phyloP scores from a whole-genome alignment of 805 yeast genomes.

The Ogataea salicorniae region DNA sequence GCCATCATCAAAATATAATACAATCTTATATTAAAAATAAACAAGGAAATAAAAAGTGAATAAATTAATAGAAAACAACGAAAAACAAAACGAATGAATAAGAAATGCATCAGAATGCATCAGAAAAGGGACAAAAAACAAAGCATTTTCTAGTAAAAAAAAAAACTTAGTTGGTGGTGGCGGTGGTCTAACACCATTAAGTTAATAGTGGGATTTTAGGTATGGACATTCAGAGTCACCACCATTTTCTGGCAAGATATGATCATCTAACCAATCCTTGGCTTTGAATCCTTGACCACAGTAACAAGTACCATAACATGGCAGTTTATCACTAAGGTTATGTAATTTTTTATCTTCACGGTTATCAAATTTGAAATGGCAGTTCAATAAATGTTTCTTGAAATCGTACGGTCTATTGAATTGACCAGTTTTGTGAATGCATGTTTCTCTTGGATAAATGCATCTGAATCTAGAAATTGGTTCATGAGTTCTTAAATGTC shows the following conservation, averaged over 20 bases:
- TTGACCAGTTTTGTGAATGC: slow-evolving; percentile 55
- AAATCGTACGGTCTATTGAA: slow-evolving; percentile 66
- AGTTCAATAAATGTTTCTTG: slow-evolving; percentile 58
- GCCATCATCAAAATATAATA: no score
- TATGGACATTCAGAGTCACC: slow-evolving; percentile 12
- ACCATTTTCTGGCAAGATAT: slow-evolving; percentile 36
- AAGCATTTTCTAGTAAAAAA: slow-evolving; percentile 7
- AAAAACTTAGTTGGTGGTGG: slow-evolving; percentile 8
- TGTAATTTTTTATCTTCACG: slow-evolving; percentile 38
- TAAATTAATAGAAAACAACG: no score
- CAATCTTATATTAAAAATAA: no score
- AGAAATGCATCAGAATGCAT: no score
- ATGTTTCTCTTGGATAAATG: slow-evolving; percentile 48
- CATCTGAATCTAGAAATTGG: slow-evolving; percentile 52
- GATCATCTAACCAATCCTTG: slow-evolving; percentile 51
- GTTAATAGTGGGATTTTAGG: slow-evolving; percentile 10
- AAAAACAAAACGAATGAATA: no score
- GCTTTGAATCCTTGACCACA: slow-evolving; percentile 50
- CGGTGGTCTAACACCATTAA: slow-evolving; percentile 14
- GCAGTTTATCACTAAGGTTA: slow-evolving; percentile 48
- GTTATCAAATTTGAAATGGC: slow-evolving; percentile 54
- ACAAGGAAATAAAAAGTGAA: no score
- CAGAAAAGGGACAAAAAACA: neutral
- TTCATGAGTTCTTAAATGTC: slow-evolving; percentile 62
- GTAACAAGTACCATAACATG: slow-evolving; percentile 45